phyloP scores from a whole-genome alignment of 176 grass and related monocot species.

The Cenchrus purpureus region DNA sequence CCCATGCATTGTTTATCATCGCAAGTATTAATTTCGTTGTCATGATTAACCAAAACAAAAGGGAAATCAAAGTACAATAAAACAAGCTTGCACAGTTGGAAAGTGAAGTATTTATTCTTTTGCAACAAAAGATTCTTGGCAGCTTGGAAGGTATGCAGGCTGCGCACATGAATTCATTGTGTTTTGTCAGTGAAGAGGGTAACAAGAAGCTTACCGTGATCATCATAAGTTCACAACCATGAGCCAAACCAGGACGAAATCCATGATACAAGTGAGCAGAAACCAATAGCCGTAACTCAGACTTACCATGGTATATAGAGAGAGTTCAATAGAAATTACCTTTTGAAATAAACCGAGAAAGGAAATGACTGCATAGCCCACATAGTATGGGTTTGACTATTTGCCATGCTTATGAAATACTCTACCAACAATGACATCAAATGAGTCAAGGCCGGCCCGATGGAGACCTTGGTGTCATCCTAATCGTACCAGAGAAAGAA shows the following conservation, averaged over 20 bases:
- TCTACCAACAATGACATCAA: slow-evolving; percentile 39
- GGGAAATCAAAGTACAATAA: slow-evolving; percentile 23
- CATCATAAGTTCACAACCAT: not conserved
- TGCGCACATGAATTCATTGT: not conserved
- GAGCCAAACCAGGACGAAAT: slow-evolving; percentile 3
- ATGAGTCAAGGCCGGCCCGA: slow-evolving; percentile 49
- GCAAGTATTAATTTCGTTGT: slow-evolving; percentile 8
- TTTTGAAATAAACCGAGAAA: not conserved
- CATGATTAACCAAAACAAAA: slow-evolving; percentile 25
- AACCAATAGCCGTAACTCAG: not conserved
- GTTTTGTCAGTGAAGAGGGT: not conserved
- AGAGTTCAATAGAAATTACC: not conserved
- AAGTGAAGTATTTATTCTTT: slow-evolving; percentile 22
- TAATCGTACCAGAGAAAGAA: slow-evolving; percentile 36
- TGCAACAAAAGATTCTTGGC: slow-evolving; percentile 16
- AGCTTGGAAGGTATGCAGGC: slow-evolving; percentile 2
- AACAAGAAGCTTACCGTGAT: not conserved
- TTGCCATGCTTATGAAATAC: slow-evolving; percentile 17
- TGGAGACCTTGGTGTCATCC: slow-evolving; percentile 32
- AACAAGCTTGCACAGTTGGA: slow-evolving; percentile 12
- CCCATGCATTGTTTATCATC: slow-evolving; percentile 29
- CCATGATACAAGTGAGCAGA: not conserved
- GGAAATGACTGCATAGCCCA: not conserved
- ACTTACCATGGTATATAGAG: not conserved
- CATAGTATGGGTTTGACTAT: slow-evolving; percentile 1